Evolutionary conservation across 2,329 filamentous ascomycete genomes (phyloP).

Genomic region (Botrytis aclada): DNA sequence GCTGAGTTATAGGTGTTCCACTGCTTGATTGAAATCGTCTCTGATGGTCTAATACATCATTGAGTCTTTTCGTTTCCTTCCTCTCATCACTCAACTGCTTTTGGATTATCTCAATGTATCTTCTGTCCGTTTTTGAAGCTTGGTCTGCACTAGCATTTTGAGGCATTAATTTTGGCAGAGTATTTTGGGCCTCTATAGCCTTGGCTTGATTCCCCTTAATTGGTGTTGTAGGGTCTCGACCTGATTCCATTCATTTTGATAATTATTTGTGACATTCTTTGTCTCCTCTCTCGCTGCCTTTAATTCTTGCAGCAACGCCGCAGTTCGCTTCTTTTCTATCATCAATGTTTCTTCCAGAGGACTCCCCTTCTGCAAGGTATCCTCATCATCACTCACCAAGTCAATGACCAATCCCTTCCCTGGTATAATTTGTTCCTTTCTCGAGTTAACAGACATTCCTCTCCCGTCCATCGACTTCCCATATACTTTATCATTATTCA

Average conservation of each 20-base stretch:
- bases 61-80: neutral
- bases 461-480: neutral
- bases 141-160: neutral
- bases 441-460: neutral
- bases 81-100: neutral
- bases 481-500: neutral
- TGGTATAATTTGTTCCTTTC: neutral
- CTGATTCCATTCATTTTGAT: neutral
- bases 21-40: neutral
- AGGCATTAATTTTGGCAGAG: neutral
- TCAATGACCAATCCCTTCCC: constrained; percentile 7
- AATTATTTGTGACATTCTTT: neutral
- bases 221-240: neutral
- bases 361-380: neutral
- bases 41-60: neutral
- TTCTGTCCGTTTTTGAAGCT: neutral
- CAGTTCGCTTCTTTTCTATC: neutral
- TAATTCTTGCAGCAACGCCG: neutral
- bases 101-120: neutral
- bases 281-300: neutral
- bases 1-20: neutral
- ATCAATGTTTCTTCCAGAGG: neutral
- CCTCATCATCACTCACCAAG: constrained; percentile 7
- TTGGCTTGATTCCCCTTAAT: neutral
- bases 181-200: neutral